Evolutionary conservation across 257 asterid genomes (phyloP).

Genomic region (Solanum dulcamara): DNA sequence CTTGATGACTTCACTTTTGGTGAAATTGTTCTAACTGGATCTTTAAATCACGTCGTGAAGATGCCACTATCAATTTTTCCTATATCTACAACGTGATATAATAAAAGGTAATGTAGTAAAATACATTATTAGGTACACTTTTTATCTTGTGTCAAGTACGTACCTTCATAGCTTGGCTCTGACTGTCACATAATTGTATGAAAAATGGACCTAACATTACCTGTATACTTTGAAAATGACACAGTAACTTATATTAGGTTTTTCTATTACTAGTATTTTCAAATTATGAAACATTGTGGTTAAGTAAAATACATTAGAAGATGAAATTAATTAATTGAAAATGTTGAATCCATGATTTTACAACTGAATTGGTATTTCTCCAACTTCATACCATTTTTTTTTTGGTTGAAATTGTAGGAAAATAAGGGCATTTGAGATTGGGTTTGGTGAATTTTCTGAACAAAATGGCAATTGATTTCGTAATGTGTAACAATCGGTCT

Average conservation of each 20-base stretch:
- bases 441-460: too few relatives aligned
- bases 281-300: too few relatives aligned
- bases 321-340: too few relatives aligned
- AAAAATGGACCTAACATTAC: neutral
- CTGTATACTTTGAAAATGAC: neutral
- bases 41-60: constrained; percentile 59
- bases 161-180: neutral
- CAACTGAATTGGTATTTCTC: too few relatives aligned
- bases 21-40: constrained; percentile 58
- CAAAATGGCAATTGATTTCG: too few relatives aligned
- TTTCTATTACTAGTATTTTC: too few relatives aligned
- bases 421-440: too few relatives aligned
- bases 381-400: too few relatives aligned
- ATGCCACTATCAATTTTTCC: constrained; percentile 59
- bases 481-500: too few relatives aligned
- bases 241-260: neutral
- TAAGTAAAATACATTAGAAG: neutral
- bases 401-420: too few relatives aligned
- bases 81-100: constrained; percentile 12
- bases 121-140: neutral
- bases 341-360: too few relatives aligned
- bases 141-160: too few relatives aligned
- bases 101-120: neutral
- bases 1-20: constrained; percentile 71
- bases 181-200: neutral